Evolutionary conservation across 2,329 filamentous ascomycete genomes (phyloP).

Genomic region (Trichoderma cornu-damae): DNA sequence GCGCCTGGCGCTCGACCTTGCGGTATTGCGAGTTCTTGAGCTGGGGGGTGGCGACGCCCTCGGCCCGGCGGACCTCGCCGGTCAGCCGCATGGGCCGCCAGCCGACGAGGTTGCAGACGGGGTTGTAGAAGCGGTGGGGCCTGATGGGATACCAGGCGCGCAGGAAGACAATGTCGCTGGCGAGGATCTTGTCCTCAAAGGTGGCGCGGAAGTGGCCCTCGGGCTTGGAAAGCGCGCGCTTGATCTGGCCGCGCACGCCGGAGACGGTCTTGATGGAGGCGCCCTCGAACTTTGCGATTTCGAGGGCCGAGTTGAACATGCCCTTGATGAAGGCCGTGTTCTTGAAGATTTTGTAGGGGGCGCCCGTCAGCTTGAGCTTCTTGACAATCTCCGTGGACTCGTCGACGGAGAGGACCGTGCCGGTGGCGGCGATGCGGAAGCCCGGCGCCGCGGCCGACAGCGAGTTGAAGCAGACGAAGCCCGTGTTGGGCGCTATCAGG

Average conservation of each 20-base stretch:
- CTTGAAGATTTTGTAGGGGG: constrained; percentile 97
- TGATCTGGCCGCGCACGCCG: constrained; percentile 93
- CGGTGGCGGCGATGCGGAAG: constrained; percentile 91
- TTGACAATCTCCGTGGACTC: constrained; percentile 97
- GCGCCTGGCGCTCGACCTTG: constrained; percentile 56
- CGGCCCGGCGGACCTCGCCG: constrained; percentile 76
- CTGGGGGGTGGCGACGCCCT: constrained; percentile 70
- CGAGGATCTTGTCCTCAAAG: constrained; percentile 96
- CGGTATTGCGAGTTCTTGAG: constrained; percentile 84
- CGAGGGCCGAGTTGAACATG: constrained; percentile 91
- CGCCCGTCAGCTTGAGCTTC: constrained; percentile 94
- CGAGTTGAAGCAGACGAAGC: constrained; percentile 89
- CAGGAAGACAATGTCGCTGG: constrained; percentile 94
- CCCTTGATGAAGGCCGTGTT: constrained; percentile 98
- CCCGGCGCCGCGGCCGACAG: constrained; percentile 79
- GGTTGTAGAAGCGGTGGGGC: constrained; percentile 94
- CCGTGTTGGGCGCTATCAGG: constrained; percentile 89
- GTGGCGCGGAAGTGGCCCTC: constrained; percentile 95
- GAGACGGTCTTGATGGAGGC: constrained; percentile 94
- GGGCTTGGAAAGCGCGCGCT: constrained; percentile 85
- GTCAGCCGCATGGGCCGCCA: constrained; percentile 95
- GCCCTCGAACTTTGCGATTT: constrained; percentile 97
- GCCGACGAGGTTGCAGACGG: constrained; percentile 85
- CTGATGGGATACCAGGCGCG: constrained; percentile 96
- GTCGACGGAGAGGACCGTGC: constrained; percentile 89